Evolutionary conservation across 192 early-diverging fungal genomes (phyloP), one percentile per base, ranked within the genome.

Genomic region (Dissophora globulifera): DNA sequence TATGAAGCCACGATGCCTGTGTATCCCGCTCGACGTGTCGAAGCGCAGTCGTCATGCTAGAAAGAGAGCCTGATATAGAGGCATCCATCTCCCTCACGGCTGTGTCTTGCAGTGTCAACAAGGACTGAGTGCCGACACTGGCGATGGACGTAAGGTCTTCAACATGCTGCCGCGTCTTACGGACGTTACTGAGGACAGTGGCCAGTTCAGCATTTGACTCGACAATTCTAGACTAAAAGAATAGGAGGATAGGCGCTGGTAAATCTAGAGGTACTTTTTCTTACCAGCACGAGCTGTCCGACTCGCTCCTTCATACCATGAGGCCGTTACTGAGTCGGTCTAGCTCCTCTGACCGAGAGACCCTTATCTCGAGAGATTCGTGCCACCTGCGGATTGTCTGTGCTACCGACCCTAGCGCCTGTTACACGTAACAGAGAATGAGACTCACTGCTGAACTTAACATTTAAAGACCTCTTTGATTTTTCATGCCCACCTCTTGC

Each of bases 401-500:
- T 2, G 63, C 41, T n/a, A 56, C 20, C 1, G 53, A 49, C 6
- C 26, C 8, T n/a, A 63, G 9, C 5, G 49, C 42, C 61, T 63
- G 31, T 27, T 47, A n/a, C 43, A 9, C 43, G 10, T 45, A n/a
- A 45, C 9, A 45, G 16, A 12, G 4, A n/a, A n/a, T n/a, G 17
- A 17, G 4, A 4, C 16, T 12, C 12, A n/a, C 12, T 45, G n/a
- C 43, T n/a, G 5, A 45, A 45, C 9, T 45, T 4, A 27, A n/a
- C n/a, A n/a, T n/a, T n/a, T n/a, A n/a, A n/a, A n/a, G n/a, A n/a
- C n/a, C n/a, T n/a, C n/a, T n/a, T n/a, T n/a, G n/a, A n/a, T n/a
- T n/a, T n/a, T n/a, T n/a, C n/a, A n/a, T n/a, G n/a, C 11, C 8
- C 58, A 67, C 65, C 33, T 23, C 46, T 32, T 58, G 30, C 4